Conservation (phyloP, 352 stramenopile species). For the Phytopythium oedochilum region DNA sequence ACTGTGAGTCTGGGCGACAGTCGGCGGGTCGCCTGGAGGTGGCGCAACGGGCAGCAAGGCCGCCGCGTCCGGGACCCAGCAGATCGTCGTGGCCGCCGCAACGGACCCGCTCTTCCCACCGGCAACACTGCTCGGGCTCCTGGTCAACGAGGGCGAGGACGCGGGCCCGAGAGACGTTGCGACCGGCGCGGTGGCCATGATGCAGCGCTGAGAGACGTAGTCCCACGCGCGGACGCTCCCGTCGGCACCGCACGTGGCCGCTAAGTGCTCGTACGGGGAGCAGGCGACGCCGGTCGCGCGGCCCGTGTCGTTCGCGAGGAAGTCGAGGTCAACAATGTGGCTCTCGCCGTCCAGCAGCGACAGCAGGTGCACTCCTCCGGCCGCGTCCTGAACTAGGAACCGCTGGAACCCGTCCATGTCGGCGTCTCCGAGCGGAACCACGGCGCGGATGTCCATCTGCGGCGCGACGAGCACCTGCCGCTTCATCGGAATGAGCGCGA, state of each 20-base stretch:
- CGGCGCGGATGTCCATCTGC: constrained; percentile 64
- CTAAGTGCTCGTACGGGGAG: constrained; percentile 85
- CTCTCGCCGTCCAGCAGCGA: constrained; percentile 25
- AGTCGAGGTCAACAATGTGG: constrained; percentile 45
- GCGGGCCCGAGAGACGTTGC: constrained; percentile 1
- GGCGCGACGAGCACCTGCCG: constrained; percentile 46
- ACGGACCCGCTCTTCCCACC: not conserved
- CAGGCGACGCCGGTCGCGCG: constrained; percentile 65
- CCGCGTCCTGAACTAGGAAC: constrained; percentile 66
- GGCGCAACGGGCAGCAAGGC: constrained; percentile 26
- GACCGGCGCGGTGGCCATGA: constrained; percentile 16
- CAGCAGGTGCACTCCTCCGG: constrained; percentile 48
- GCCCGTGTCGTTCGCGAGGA: constrained; percentile 60
- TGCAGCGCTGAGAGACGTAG: constrained; percentile 53
- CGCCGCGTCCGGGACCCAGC: constrained; percentile 58
- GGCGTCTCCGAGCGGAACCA: constrained; percentile 27
- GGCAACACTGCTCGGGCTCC: not conserved
- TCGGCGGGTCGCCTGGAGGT: not conserved
- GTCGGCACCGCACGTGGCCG: constrained; percentile 82
- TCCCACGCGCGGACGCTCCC: constrained; percentile 86
- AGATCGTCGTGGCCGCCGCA: constrained; percentile 47
- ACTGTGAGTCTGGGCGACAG: constrained; percentile 13
- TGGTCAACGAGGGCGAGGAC: not conserved
- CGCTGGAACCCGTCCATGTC: constrained; percentile 10
- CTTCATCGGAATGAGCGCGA: constrained; percentile 68